Evolutionary conservation across 2,329 filamentous ascomycete species (phyloP), one percentile per base, ranked within the genome.

Genomic region (Aspergillus pseudonomiae): DNA sequence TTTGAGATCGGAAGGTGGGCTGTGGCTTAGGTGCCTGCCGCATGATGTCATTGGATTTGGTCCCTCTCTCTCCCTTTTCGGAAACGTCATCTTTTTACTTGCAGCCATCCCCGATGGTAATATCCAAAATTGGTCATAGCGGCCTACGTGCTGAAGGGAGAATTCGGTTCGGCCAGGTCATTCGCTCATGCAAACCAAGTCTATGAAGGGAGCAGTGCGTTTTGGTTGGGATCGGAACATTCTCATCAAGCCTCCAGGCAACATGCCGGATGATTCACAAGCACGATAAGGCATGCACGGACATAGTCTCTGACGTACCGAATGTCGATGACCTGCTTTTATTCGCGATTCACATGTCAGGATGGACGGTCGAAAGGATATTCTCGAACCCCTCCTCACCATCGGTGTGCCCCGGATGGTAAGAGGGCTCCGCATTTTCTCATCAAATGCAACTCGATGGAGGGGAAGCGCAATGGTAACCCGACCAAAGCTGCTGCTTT

Each of bases 271-370:
- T 41, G 55, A 62, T 60, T 59, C 55, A 54, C 59, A 41, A 54
- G 14, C 52, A 57, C 57, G 63, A 63, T 65, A 65, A 60, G 60
- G 32, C 55, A 60, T 63, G 61, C 61, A 63, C 57, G 46, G 54
- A 59, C 58, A 36, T 19, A 28, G 16, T 56, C 30, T 30, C 57
- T 59, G 45, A 59, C 52, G 60, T 64, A 57, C 28, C 26, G 26
- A 39, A 45, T n/a, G 50, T 45, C 57, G 26, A 50, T 56, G 60
- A 41, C 62, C 41, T 62, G 54, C 48, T 56, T 55, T 36, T 39
- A 28, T 53, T 32, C 34, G 50, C 21, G 50, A 30, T 64, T 65
- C 63, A 65, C 63, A 65, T 65, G 63, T 60, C 58, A 39, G 21
- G 11, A 30, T 61, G 52, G 53, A 41, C 46, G 53, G 39, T 45